Evolutionary conservation across 2,329 filamentous ascomycete species (phyloP), one percentile per base, ranked within the genome.

Genomic region (Ophiosphaerella narmari): DNA sequence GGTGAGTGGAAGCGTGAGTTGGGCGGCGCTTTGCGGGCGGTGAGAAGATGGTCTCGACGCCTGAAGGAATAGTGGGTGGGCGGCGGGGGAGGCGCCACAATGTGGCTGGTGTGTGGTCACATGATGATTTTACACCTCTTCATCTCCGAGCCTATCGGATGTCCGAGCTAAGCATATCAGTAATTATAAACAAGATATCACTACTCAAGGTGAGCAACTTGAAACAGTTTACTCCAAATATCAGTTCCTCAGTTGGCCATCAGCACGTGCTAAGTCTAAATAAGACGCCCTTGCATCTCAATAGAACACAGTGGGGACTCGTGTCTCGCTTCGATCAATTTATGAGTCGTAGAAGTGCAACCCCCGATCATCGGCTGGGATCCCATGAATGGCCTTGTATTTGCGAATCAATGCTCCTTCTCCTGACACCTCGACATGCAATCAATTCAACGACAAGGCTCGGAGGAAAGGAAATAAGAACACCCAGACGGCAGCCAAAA

Each of bases 401-500:
- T 18, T 33, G 9, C 35, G 9, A 21, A 13, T 31, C 41, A 39
- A 35, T 43, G 21, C 37, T 43, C 14, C 32, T 16, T 3, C 7
- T 11, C 9, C 7, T 11, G 11, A 6, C 7, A 6, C 29, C 4
- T 31, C 16, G 37, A 41, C 23, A 29, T 35, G 42, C 43, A 50
- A 34, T 26, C 31, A 23, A 37, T 31, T 31, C 14, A 21, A 16
- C 21, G 13, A 40, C 41, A 50, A 54, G 39, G 37, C 13, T 48
- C 34, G 24, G 29, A 34, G 26, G 45, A 31, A 29, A 50, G 33
- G 14, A 53, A 52, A 65, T n/a, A 65, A 65, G 60, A 53, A 26
- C 50, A 33, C 54, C 51, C 49, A 60, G 52, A 48, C 49, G 43
- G 46, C 38, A 57, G 48, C 60, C 53, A 58, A 62, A 67, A 63